These are phyloP conservation scores for Adansonia grandidieri DNA, from an alignment of 441 rosid species.

Conservation along the genomic window DNA sequence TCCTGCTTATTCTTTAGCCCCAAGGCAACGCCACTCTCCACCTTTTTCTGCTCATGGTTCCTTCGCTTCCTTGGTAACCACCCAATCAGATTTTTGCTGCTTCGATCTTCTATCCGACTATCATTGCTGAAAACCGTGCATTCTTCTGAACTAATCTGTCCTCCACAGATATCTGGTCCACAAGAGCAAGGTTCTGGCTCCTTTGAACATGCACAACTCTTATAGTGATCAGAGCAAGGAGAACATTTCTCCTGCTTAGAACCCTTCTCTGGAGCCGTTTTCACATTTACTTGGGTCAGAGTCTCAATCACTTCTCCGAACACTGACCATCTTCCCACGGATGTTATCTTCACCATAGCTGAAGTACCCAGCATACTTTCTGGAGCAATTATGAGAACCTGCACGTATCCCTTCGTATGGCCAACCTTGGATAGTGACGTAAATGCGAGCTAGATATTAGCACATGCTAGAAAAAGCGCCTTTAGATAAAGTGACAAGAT, in stretches of 20 bases:
- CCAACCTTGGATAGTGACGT: conserved; percentile 69
- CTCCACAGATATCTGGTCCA: conserved; percentile 57
- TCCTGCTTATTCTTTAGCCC: conserved; percentile 43
- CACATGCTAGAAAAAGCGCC: conserved; percentile 4
- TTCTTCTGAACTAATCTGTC: conserved; percentile 36
- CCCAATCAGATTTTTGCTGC: conserved; percentile 42
- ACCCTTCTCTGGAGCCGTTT: conserved; percentile 29
- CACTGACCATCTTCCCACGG: conserved; percentile 95
- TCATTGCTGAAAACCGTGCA: conserved; percentile 30
- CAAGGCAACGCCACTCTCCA: conserved; percentile 31
- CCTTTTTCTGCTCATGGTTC: conserved; percentile 31
- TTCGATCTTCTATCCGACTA: conserved; percentile 36
- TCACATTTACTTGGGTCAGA: conserved; percentile 37
- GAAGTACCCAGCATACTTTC: conserved; percentile 75
- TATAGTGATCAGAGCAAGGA: conserved; percentile 39
- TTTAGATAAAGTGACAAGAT: neutral
- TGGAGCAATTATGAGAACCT: conserved; percentile 79
- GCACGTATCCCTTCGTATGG: conserved; percentile 86
- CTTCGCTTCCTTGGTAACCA: conserved; percentile 57
- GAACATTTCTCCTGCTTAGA: conserved; percentile 37
- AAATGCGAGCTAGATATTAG: conserved; percentile 6
- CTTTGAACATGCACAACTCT: conserved; percentile 47
- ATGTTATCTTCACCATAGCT: conserved; percentile 82
- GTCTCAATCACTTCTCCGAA: conserved; percentile 78
- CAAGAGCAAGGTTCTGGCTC: conserved; percentile 49